phyloP scores from a whole-genome alignment of 306 rosid genomes.

The Rosa lucieae region DNA sequence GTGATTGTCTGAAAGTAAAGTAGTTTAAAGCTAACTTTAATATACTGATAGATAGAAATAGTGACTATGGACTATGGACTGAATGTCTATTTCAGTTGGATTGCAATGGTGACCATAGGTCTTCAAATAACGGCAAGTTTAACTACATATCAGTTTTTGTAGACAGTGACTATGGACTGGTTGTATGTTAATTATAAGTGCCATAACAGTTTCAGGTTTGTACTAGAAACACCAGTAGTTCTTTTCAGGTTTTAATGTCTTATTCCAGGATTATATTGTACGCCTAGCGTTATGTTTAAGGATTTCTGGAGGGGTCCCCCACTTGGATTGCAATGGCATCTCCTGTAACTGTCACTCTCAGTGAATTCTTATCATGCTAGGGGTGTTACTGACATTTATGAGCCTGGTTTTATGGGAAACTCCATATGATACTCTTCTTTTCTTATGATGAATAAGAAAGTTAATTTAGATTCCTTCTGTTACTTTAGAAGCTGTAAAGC shows the following conservation, averaged over 20 bases:
- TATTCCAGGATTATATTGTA: background rate
- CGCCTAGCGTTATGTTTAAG: background rate
- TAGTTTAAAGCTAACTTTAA: constrained; percentile 1
- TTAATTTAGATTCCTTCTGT: background rate
- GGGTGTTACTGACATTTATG: constrained; percentile 7
- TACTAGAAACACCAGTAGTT: background rate
- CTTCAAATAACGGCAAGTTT: background rate
- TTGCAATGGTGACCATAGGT: background rate
- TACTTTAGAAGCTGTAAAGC: background rate
- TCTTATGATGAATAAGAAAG: constrained; percentile 7
- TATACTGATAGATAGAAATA: background rate
- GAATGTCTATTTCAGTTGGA: background rate
- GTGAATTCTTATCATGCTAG: constrained; percentile 11
- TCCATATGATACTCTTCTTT: background rate
- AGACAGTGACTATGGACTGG: background rate
- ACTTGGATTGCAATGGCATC: constrained; percentile 8
- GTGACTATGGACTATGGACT: background rate
- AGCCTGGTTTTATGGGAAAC: constrained; percentile 3
- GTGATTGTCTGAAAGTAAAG: background rate
- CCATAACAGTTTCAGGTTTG: constrained; percentile 6
- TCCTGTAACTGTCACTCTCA: constrained; percentile 12
- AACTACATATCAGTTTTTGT: background rate
- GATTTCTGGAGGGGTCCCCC: constrained; percentile 17
- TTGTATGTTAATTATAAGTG: background rate
- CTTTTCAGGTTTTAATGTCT: constrained; percentile 9